Conservation (phyloP, 2,329 filamentous ascomycete species). For the Metarhizium anisopliae region DNA sequence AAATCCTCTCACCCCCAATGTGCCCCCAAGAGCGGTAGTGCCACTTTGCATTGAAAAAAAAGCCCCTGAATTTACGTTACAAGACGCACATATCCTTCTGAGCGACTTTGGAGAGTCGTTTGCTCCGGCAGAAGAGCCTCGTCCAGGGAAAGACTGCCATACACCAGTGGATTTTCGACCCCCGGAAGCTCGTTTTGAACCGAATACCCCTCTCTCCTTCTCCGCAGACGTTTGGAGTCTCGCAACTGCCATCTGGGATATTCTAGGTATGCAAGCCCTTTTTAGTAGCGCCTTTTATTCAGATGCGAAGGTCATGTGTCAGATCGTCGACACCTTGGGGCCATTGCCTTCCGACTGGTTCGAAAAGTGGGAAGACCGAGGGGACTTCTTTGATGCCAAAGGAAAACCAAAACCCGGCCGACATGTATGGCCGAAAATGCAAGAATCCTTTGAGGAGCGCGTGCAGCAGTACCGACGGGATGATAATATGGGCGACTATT, state of each 20-base stretch:
- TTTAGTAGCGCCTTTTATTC: slow-evolving; percentile 3
- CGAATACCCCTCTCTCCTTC: slow-evolving; percentile 21
- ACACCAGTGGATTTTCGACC: slow-evolving; percentile 20
- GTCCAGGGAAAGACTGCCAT: slow-evolving; percentile 15
- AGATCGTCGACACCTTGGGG: slow-evolving; percentile 5
- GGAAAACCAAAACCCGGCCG: background rate
- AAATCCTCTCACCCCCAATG: slow-evolving; percentile 12
- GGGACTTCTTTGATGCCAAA: background rate
- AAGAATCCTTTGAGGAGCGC: slow-evolving; percentile 1
- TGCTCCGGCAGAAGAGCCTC: slow-evolving; percentile 11
- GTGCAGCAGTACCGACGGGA: slow-evolving; percentile 6
- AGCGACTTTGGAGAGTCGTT: slow-evolving; percentile 29
- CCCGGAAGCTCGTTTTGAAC: slow-evolving; percentile 26
- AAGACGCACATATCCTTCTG: slow-evolving; percentile 13
- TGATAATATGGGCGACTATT: slow-evolving; percentile 1
- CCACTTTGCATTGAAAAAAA: slow-evolving; percentile 25
- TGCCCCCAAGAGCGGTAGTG: slow-evolving; percentile 19
- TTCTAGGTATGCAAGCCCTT: slow-evolving; percentile 14
- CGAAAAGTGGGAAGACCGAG: slow-evolving; percentile 1
- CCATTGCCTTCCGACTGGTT: slow-evolving; percentile 6
- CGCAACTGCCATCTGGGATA: slow-evolving; percentile 24
- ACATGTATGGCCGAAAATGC: slow-evolving; percentile 1
- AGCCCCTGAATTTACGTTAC: slow-evolving; percentile 18
- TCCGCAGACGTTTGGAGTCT: slow-evolving; percentile 30
- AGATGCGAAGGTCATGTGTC: background rate